phyloP scores from a whole-genome alignment of 768 basidiomycete species.

The Tylopilus intermedius region DNA sequence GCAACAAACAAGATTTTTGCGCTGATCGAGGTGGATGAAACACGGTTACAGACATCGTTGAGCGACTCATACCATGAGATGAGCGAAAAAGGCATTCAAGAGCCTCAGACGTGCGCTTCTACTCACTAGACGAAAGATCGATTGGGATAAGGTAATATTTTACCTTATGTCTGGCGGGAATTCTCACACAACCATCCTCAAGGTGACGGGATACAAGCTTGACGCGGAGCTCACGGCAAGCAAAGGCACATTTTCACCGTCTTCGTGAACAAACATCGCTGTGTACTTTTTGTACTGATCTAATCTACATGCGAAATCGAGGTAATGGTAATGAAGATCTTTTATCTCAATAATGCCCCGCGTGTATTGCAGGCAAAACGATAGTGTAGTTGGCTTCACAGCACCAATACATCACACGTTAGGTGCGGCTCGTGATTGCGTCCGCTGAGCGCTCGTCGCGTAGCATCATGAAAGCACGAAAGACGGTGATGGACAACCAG shows the following conservation, averaged over 20 bases:
- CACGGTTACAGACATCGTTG: constrained; percentile 71
- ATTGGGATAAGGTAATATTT: constrained; percentile 81
- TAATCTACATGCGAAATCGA: not conserved
- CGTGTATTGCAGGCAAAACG: too few species aligned
- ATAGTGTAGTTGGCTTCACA: too few species aligned
- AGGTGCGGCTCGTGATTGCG: too few species aligned
- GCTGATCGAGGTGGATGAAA: constrained; percentile 75
- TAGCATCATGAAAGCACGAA: too few species aligned
- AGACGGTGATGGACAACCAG: too few species aligned
- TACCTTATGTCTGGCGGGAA: not conserved
- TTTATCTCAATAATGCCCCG: too few species aligned
- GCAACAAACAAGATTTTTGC: constrained; percentile 73
- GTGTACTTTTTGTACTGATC: not conserved
- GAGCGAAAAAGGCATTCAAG: constrained; percentile 92
- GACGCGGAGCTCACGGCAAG: constrained; percentile 71
- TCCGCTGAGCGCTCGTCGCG: too few species aligned
- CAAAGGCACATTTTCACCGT: constrained; percentile 46
- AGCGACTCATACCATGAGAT: constrained; percentile 83
- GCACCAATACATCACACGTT: too few species aligned
- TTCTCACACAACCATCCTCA: not conserved
- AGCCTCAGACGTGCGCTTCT: constrained; percentile 86
- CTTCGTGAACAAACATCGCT: constrained; percentile 15
- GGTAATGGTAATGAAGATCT: not conserved
- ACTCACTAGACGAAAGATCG: constrained; percentile 86
- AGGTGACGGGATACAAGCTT: constrained; percentile 63